These are phyloP conservation scores for Penicillium steckii DNA, from an alignment of 495 filamentous ascomycete species.

Conservation along the genomic window DNA sequence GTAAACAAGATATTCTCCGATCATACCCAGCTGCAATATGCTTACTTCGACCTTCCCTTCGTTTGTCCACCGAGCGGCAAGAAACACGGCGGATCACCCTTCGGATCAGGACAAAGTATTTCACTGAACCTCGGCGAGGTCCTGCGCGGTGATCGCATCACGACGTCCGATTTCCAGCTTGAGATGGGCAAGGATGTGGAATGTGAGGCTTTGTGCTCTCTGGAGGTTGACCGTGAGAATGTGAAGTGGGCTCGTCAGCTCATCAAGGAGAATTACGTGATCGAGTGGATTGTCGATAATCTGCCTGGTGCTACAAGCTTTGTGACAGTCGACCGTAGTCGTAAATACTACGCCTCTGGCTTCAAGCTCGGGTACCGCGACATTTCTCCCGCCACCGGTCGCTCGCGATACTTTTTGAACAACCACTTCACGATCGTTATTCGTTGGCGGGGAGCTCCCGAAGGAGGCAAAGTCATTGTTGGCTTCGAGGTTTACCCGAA, in stretches of 20 bases:
- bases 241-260: constrained; percentile 71
- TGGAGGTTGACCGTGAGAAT: constrained; percentile 60
- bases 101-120: constrained; percentile 77
- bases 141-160: constrained; percentile 86
- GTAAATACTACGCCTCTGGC: constrained; percentile 92
- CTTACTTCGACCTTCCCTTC: constrained; percentile 90
- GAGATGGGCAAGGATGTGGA: constrained; percentile 76
- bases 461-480: constrained; percentile 79
- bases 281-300: constrained; percentile 97
- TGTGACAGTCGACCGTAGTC: constrained; percentile 82
- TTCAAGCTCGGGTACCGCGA: constrained; percentile 89
- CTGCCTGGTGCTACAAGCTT: constrained; percentile 91
- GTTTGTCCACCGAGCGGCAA: constrained; percentile 80
- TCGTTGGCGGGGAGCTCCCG: constrained; percentile 73
- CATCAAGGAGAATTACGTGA: constrained; percentile 80
- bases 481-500: constrained; percentile 94
- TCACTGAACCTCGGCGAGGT: constrained; percentile 93
- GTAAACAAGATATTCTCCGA: constrained; percentile 97
- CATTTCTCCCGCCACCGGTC: constrained; percentile 55
- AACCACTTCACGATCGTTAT: constrained; percentile 91
- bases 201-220: constrained; percentile 74
- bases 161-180: constrained; percentile 84
- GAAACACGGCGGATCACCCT: constrained; percentile 63
- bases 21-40: constrained; percentile 88
- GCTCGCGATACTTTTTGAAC: constrained; percentile 76